Evolutionary conservation across 2,329 filamentous ascomycete species (phyloP).

Genomic region (Ophiostoma ulmi): DNA sequence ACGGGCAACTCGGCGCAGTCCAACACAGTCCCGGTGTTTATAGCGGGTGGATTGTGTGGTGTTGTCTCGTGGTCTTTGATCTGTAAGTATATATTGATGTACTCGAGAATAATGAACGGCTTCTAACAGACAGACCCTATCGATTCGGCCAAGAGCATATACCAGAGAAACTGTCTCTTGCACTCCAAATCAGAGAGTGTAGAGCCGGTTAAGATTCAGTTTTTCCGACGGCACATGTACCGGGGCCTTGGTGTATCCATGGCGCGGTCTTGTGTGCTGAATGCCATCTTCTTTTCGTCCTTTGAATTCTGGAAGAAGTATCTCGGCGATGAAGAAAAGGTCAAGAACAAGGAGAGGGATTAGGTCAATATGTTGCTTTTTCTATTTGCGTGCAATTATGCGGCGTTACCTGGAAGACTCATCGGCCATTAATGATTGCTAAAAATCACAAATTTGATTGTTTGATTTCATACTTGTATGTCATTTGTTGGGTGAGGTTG

Average conservation of each 20-base stretch:
- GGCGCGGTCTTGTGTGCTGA: slow-evolving; percentile 74
- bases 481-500: not conserved
- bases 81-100: slow-evolving; percentile 41
- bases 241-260: slow-evolving; percentile 78
- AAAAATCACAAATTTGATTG: not conserved
- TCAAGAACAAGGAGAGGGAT: not conserved
- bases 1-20: slow-evolving; percentile 67
- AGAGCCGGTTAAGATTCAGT: slow-evolving; percentile 67
- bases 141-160: slow-evolving; percentile 79
- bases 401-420: not conserved
- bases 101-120: not conserved
- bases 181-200: slow-evolving; percentile 60
- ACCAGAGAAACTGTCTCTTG: slow-evolving; percentile 74
- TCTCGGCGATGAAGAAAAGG: slow-evolving; percentile 1
- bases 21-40: slow-evolving; percentile 70
- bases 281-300: slow-evolving; percentile 84
- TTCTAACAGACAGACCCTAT: slow-evolving; percentile 50
- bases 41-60: slow-evolving; percentile 74
- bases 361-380: not conserved
- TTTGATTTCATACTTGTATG: no score
- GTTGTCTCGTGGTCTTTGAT: slow-evolving; percentile 77
- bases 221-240: slow-evolving; percentile 74
- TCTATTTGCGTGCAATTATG: not conserved
- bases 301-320: slow-evolving; percentile 76
- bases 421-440: not conserved